A percentile compares a stretch with the other conserved stretches of the same genome.
These are phyloP conservation scores for Fusarium devonianum DNA, from an alignment of 2,329 filamentous ascomycete genomes.

Conservation along the genomic window DNA sequence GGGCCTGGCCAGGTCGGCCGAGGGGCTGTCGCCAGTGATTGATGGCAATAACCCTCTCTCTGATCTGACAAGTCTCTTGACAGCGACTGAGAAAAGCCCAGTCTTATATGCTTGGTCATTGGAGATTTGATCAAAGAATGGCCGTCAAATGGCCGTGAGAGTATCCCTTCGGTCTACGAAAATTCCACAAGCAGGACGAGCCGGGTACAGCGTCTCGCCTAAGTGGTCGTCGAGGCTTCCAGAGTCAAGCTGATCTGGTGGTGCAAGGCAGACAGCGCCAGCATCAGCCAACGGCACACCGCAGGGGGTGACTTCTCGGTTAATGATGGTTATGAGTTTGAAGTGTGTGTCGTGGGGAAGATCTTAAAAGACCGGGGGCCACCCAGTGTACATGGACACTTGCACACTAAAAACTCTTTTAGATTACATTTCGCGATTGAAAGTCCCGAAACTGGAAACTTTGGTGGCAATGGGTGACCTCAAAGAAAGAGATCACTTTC, in stretches of 20 bases:
- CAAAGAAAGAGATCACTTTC: conserved; percentile 21
- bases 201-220: too few relatives aligned
- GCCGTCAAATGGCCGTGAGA: not conserved
- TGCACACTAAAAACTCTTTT: not conserved
- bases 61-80: not conserved
- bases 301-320: too few relatives aligned
- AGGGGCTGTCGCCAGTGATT: not conserved
- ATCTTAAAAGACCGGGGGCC: too few relatives aligned
- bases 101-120: too few relatives aligned
- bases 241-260: too few relatives aligned
- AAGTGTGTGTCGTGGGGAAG: too few relatives aligned
- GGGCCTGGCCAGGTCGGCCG: not conserved
- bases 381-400: too few relatives aligned
- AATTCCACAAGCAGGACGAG: too few relatives aligned
- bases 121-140: not conserved
- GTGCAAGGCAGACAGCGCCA: too few relatives aligned
- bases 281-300: too few relatives aligned
- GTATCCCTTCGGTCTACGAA: not conserved
- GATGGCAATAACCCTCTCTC: not conserved
- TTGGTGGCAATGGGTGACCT: conserved; percentile 25
- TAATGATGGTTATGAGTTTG: too few relatives aligned
- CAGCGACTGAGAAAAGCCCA: not conserved
- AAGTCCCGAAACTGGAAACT: conserved; percentile 25
- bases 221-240: too few relatives aligned
- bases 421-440: not conserved